phyloP scores from a whole-genome alignment of 1,284 basidiomycete genomes.

The Ganoderma lingzhi region DNA sequence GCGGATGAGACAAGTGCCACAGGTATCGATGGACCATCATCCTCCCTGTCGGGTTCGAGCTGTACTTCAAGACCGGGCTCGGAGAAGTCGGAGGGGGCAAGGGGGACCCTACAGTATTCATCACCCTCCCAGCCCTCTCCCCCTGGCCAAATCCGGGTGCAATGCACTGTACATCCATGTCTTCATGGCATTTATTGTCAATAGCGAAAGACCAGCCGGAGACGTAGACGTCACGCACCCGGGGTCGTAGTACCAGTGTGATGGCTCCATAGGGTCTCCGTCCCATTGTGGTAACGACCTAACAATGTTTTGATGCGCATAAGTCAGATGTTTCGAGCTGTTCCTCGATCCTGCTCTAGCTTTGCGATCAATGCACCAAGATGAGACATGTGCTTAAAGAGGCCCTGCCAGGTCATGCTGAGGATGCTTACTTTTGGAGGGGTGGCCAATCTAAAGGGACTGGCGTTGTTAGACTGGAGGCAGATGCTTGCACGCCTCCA shows the following conservation, averaged over 20 bases:
- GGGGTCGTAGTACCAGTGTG: too few relatives aligned
- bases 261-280: too few relatives aligned
- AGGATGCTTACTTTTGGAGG: not conserved
- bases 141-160: too few relatives aligned
- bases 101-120: too few relatives aligned
- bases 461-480: not conserved
- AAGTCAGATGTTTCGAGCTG: not conserved
- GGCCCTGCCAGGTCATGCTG: not conserved
- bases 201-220: too few relatives aligned
- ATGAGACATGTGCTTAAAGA: not conserved
- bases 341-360: not conserved
- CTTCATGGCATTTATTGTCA: too few relatives aligned
- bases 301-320: not conserved
- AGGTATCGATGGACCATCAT: not conserved
- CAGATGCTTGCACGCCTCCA: not conserved
- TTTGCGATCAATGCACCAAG: not conserved
- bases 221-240: too few relatives aligned
- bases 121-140: too few relatives aligned
- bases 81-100: too few relatives aligned
- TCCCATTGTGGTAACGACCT: not conserved
- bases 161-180: too few relatives aligned
- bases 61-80: not conserved
- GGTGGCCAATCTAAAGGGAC: not conserved
- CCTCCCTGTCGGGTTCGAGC: not conserved
- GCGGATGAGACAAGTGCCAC: not conserved